Evolutionary conservation across 345 rosid species (phyloP).

Genomic region (Fremontodendron californicum): DNA sequence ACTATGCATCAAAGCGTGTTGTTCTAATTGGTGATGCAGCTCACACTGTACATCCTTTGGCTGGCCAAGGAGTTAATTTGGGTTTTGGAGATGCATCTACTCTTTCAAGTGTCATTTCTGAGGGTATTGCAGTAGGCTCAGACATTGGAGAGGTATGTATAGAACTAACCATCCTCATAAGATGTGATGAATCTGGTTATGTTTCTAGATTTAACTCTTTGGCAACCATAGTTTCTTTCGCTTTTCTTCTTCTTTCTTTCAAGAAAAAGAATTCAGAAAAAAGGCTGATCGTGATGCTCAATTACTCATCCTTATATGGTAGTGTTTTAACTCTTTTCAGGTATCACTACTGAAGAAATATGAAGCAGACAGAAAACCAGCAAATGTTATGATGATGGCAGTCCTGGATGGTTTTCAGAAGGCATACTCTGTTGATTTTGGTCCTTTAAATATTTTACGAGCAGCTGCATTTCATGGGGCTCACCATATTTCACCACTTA

Average conservation of each 20-base stretch:
- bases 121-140: slow-evolving; percentile 74
- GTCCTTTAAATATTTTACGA: slow-evolving; percentile 72
- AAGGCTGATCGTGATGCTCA: neutral
- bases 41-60: slow-evolving; percentile 91
- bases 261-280: neutral
- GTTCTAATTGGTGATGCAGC: slow-evolving; percentile 93
- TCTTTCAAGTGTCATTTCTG: slow-evolving; percentile 65
- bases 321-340: slow-evolving; percentile 32
- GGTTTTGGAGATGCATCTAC: slow-evolving; percentile 83
- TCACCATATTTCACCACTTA: slow-evolving; percentile 71
- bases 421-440: slow-evolving; percentile 73
- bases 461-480: slow-evolving; percentile 87
- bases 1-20: slow-evolving; percentile 61
- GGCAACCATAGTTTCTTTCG: neutral
- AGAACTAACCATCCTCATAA: slow-evolving; percentile 1
- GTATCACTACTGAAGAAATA: slow-evolving; percentile 53
- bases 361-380: slow-evolving; percentile 79
- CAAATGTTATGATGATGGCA: slow-evolving; percentile 81
- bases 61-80: slow-evolving; percentile 86
- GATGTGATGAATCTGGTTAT: neutral
- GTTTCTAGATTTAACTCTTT: neutral
- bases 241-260: neutral
- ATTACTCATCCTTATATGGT: neutral
- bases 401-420: slow-evolving; percentile 86
- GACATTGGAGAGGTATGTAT: slow-evolving; percentile 81